These are phyloP conservation scores for Dacryopinax spathularia DNA, from an alignment of 768 basidiomycete genomes.

Conservation along the genomic window DNA sequence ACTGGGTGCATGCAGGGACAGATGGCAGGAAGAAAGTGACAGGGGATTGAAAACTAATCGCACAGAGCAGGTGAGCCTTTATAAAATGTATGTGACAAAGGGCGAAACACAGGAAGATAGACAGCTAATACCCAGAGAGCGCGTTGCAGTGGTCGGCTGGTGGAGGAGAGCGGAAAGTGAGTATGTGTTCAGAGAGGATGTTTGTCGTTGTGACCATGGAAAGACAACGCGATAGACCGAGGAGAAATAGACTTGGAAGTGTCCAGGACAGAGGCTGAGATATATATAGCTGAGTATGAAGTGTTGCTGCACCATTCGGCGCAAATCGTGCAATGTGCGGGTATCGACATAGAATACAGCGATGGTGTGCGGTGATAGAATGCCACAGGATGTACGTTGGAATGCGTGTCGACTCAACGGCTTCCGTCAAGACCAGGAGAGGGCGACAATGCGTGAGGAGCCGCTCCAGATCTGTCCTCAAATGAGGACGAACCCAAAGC, in stretches of 20 bases:
- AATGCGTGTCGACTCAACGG: background rate
- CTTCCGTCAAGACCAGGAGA: background rate
- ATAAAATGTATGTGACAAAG: background rate
- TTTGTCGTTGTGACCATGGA: background rate
- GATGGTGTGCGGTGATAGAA: background rate
- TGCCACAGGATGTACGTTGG: conserved; percentile 1
- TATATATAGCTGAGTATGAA: conserved; percentile 3
- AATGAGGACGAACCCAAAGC: background rate
- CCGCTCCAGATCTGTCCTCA: background rate
- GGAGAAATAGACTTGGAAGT: background rate
- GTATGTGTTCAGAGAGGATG: background rate
- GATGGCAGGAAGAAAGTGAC: background rate
- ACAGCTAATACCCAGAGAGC: background rate
- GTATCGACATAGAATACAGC: conserved; percentile 2
- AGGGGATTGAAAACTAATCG: background rate
- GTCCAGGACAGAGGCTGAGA: background rate
- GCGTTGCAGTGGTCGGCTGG: background rate
- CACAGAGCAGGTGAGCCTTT: conserved; percentile 1
- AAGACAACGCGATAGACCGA: conserved; percentile 1
- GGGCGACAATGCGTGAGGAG: background rate
- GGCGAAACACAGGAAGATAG: background rate
- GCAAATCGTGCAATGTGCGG: conserved; percentile 1
- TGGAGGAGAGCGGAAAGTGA: background rate
- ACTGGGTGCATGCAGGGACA: background rate
- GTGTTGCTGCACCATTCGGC: background rate